Evolutionary conservation across 495 filamentous ascomycete genomes (phyloP).

Genomic region (Ascobolus immersus): DNA sequence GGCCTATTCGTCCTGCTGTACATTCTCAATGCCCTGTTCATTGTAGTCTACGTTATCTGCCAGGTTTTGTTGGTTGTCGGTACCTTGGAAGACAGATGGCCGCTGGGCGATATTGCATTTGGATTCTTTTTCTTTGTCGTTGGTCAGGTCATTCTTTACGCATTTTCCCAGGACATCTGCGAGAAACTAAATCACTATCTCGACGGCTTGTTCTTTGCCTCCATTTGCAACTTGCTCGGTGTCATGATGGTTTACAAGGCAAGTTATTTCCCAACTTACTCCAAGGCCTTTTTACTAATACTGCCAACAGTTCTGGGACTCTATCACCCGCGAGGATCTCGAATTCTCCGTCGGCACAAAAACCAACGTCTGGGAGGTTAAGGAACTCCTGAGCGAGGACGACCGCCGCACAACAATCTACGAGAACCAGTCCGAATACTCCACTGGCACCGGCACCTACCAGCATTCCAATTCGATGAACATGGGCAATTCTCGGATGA

Average conservation of each 20-base stretch:
- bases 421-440: no score
- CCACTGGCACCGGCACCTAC: no score
- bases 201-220: constrained; percentile 86
- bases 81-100: constrained; percentile 88
- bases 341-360: constrained; percentile 93
- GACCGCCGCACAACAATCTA: constrained; percentile 58
- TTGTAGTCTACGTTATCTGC: constrained; percentile 65
- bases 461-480: no score
- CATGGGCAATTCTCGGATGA: no score
- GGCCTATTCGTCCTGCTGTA: constrained; percentile 86
- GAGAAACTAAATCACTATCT: constrained; percentile 70
- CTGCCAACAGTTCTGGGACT: constrained; percentile 71
- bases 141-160: constrained; percentile 83
- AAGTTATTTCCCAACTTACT: constrained; percentile 11
- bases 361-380: constrained; percentile 95
- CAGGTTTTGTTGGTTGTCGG: constrained; percentile 70
- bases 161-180: constrained; percentile 67
- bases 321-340: constrained; percentile 92
- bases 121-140: constrained; percentile 76
- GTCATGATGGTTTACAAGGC: constrained; percentile 99
- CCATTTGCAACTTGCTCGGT: constrained; percentile 72
- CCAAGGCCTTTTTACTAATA: constrained; percentile 3
- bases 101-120: constrained; percentile 76
- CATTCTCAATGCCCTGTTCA: constrained; percentile 61
- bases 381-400: constrained; percentile 75